Base-by-base conservation (phyloP, 768 basidiomycete genomes). In the Mycena venus region DNA sequence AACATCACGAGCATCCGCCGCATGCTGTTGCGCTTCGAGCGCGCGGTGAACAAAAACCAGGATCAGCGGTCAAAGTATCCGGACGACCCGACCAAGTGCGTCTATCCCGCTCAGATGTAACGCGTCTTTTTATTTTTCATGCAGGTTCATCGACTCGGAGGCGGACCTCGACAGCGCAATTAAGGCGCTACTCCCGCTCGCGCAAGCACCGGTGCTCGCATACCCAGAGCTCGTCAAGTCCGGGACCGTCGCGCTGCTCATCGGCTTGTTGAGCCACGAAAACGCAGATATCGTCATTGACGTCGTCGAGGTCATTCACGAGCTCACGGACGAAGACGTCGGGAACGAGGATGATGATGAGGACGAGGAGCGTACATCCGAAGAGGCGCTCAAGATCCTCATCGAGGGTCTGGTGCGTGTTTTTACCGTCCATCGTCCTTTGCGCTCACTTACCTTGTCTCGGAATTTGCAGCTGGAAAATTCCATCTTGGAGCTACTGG, bases 261-360 rank as follows among this genome's bases (percentile, higher is more conserved):
- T 95, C 69, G 96, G 95, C 34, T 89, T 99, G 59, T 91, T 99
- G 68, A 95, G 92, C 69, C 97, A 99, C 81, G 98, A 99, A 83
- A 99, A 99, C 81, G 89, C 93, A 58, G 98, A 99, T 84, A 99
- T 99, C 73, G 95, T 95, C n/a, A 95, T 99, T 67, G 97, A 98
- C 77, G 94, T 96, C 36, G 92, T 99, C 40, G 95, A 97, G 80
- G 90, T 98, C 23, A 87, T 99, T 7, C 93, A 96, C 78, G 98
- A 99, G 83, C 88, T 99, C 73, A 98, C 97, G 1, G 98, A 99
- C 77, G 98, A 99, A 83, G 98, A 99, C 78, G 95, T 96, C 2
- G 95, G 94, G 6, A 92, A 94, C 59, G 95, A 93, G 78, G 90
- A 81, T 2, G 91, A 91, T 29, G 91, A 90, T 12, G 90, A 93